Conservation (phyloP, 306 rosid species). For the Pachyrhizus erosus region DNA sequence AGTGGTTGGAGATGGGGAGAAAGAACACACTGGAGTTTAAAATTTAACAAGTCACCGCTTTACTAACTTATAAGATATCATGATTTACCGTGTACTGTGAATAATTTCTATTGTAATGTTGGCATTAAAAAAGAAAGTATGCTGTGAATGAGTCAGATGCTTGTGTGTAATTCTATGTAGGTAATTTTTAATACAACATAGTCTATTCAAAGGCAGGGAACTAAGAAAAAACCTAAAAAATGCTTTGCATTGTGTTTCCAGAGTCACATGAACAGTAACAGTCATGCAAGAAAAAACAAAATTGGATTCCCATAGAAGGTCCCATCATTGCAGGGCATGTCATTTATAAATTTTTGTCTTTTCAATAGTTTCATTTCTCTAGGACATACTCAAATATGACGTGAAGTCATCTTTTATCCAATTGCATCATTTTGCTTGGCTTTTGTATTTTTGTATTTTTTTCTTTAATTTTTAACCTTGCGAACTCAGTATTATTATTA, state of each 20-base stretch:
- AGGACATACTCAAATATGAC: background rate
- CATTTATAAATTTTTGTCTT: background rate
- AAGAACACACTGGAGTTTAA: background rate
- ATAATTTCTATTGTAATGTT: background rate
- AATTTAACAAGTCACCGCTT: background rate
- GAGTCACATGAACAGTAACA: background rate
- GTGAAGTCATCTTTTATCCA: constrained; percentile 11
- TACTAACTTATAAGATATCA: background rate
- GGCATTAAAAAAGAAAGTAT: background rate
- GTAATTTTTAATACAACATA: background rate
- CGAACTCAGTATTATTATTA: background rate
- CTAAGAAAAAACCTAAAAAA: background rate
- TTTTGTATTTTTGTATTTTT: background rate
- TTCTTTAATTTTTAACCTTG: background rate
- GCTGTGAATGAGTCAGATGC: background rate
- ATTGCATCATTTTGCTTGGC: constrained; percentile 11
- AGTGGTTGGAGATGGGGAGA: background rate
- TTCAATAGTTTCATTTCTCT: background rate
- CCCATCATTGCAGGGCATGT: background rate
- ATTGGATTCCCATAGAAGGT: background rate
- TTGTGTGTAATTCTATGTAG: background rate
- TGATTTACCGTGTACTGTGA: background rate
- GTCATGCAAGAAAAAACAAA: background rate
- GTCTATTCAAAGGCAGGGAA: background rate
- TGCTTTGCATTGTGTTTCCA: background rate